Evolutionary conservation across 257 asterid genomes (phyloP).

Genomic region (Primulina huaijiensis): DNA sequence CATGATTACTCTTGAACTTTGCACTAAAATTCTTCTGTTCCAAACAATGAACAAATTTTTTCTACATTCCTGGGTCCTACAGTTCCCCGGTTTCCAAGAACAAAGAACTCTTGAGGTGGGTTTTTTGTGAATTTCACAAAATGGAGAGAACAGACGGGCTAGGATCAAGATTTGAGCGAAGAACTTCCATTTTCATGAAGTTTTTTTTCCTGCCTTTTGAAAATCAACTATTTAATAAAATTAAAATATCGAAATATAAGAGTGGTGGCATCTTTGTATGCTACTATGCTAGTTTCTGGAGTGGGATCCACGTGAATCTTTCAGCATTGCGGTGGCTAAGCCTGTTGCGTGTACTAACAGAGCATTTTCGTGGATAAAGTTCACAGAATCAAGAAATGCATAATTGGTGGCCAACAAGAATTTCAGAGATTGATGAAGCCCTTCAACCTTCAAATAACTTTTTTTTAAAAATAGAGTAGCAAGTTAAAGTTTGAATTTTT

Average conservation of each 20-base stretch:
- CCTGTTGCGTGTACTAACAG: conserved; percentile 45
- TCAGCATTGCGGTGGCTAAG: conserved; percentile 49
- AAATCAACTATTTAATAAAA: neutral
- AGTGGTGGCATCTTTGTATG: neutral
- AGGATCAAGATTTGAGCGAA: conserved; percentile 48
- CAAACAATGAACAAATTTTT: conserved; percentile 22
- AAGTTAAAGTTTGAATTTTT: too few species aligned
- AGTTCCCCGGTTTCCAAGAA: conserved; percentile 23
- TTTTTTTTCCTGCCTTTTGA: neutral
- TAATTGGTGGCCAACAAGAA: neutral
- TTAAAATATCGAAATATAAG: neutral
- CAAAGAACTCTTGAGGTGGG: conserved; percentile 39
- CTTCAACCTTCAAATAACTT: too few species aligned
- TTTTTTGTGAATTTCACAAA: conserved; percentile 39
- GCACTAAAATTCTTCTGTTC: conserved; percentile 25
- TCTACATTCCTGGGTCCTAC: conserved; percentile 31
- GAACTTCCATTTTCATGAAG: conserved; percentile 51
- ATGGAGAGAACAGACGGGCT: conserved; percentile 27
- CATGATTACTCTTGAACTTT: conserved; percentile 17
- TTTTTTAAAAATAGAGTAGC: too few species aligned
- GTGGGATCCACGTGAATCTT: conserved; percentile 50
- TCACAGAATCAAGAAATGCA: neutral
- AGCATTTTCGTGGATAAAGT: conserved; percentile 29
- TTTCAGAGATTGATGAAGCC: too few species aligned
- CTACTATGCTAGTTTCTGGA: neutral